Evolutionary conservation across 768 basidiomycete genomes (phyloP).

Genomic region (Psilocybe tampanensis): DNA sequence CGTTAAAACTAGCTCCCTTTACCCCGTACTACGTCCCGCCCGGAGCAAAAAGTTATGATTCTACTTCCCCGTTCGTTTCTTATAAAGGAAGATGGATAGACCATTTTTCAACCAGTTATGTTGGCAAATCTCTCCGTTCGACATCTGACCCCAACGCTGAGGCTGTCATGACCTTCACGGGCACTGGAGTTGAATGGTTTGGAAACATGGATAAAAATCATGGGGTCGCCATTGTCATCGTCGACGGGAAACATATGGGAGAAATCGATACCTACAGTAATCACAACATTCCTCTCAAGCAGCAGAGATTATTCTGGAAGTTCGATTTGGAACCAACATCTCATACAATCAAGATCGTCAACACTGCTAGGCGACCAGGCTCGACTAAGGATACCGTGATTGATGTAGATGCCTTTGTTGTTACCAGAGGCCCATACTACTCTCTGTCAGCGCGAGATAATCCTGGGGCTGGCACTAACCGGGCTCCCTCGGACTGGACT

Average conservation of each 20-base stretch:
- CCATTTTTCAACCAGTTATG: conserved; percentile 51
- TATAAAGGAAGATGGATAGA: conserved; percentile 65
- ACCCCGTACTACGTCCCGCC: conserved; percentile 75
- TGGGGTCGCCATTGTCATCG: conserved; percentile 55
- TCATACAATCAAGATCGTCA: conserved; percentile 68
- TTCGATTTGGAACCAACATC: conserved; percentile 51
- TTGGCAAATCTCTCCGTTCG: conserved; percentile 51
- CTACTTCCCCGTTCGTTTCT: conserved; percentile 64
- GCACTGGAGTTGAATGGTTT: conserved; percentile 81
- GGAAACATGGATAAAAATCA: conserved; percentile 58
- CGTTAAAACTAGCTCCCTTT: conserved; percentile 49
- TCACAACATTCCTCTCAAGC: conserved; percentile 33
- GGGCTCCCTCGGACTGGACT: conserved; percentile 45
- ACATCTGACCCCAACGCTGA: conserved; percentile 52
- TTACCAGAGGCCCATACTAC: conserved; percentile 45
- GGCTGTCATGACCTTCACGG: conserved; percentile 62
- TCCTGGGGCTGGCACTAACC: not conserved
- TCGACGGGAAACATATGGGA: conserved; percentile 53
- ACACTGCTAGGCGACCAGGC: conserved; percentile 47
- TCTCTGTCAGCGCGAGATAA: not conserved
- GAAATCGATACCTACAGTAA: conserved; percentile 49
- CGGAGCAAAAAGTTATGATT: conserved; percentile 72
- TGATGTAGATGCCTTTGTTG: conserved; percentile 69
- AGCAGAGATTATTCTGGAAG: conserved; percentile 68
- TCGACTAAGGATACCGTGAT: conserved; percentile 36